Percentiles rank a stretch among this genome's conserved stretches.
Evolutionary conservation across 495 filamentous ascomycete genomes (phyloP).

Genomic region (Penicillium verhagenii): DNA sequence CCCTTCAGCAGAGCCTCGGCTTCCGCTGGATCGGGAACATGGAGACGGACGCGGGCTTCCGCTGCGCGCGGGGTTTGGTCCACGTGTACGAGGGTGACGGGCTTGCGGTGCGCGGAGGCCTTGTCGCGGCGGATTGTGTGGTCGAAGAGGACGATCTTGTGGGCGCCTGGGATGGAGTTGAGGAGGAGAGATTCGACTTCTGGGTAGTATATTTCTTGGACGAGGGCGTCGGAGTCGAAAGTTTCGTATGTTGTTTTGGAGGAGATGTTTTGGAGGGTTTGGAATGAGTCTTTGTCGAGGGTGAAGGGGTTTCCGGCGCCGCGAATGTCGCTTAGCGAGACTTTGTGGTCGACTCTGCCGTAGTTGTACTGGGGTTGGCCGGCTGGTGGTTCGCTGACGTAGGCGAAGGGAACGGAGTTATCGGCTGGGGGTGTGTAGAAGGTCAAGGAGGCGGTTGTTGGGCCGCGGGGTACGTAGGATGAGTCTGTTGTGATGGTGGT

Average conservation of each 20-base stretch:
- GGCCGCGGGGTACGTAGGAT: constrained; percentile 59
- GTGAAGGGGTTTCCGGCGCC: constrained; percentile 59
- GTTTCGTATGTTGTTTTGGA: constrained; percentile 49
- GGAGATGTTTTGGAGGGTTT: constrained; percentile 49
- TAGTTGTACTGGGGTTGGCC: constrained; percentile 65
- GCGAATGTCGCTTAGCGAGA: constrained; percentile 66
- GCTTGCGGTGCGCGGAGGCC: constrained; percentile 52
- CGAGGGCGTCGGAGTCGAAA: constrained; percentile 63
- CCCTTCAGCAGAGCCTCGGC: constrained; percentile 56
- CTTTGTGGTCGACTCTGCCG: constrained; percentile 38
- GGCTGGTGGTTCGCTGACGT: constrained; percentile 61
- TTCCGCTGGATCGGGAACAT: constrained; percentile 55
- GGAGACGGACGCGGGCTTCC: constrained; percentile 60
- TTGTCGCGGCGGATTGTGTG: constrained; percentile 75
- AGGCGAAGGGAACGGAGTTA: constrained; percentile 64
- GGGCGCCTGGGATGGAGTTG: constrained; percentile 56
- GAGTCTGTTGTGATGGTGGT: constrained; percentile 6
- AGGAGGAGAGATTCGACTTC: constrained; percentile 70
- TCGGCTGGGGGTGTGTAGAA: constrained; percentile 68
- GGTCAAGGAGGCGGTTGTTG: constrained; percentile 61
- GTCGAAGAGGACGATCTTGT: constrained; percentile 76
- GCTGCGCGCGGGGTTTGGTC: constrained; percentile 75
- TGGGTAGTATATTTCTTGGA: constrained; percentile 74
- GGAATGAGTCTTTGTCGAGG: constrained; percentile 74
- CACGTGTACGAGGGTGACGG: constrained; percentile 75